A percentile compares a stretch with the other conserved stretches of the same genome.
Evolutionary conservation across 495 filamentous ascomycete genomes (phyloP).

Genomic region (Hyphodiscus hymeniophilus): DNA sequence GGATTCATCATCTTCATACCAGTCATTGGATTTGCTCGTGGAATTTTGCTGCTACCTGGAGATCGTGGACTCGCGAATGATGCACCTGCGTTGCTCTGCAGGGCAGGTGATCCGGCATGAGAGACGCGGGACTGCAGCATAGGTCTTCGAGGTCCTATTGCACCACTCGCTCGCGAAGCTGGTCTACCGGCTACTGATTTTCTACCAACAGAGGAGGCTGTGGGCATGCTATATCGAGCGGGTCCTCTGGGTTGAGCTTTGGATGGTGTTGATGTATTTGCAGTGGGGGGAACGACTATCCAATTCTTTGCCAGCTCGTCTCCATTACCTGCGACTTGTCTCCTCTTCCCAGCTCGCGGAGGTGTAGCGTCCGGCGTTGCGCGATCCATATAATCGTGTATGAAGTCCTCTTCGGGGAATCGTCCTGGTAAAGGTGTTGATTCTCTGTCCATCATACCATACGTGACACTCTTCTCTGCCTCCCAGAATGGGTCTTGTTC

Average conservation of each 20-base stretch:
- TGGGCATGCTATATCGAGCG: slow-evolving; percentile 16
- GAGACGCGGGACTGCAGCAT: slow-evolving; percentile 33
- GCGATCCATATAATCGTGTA: slow-evolving; percentile 26
- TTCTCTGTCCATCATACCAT: slow-evolving; percentile 2
- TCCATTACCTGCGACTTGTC: slow-evolving; percentile 40
- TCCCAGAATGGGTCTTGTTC: slow-evolving; percentile 11
- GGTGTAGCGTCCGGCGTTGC: slow-evolving; percentile 36
- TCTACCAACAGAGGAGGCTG: slow-evolving; percentile 10
- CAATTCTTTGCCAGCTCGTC: slow-evolving; percentile 57
- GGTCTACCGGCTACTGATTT: neutral
- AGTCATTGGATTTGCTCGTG: slow-evolving; percentile 14
- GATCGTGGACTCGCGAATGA: slow-evolving; percentile 44
- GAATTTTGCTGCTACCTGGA: slow-evolving; percentile 16
- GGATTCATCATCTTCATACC: neutral
- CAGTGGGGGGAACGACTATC: slow-evolving; percentile 56
- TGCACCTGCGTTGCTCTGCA: slow-evolving; percentile 36
- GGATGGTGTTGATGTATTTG: slow-evolving; percentile 8
- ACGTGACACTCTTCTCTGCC: slow-evolving; percentile 1
- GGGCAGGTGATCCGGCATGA: slow-evolving; percentile 34
- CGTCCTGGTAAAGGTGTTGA: slow-evolving; percentile 33
- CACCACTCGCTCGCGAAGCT: slow-evolving; percentile 17
- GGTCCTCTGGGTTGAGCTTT: slow-evolving; percentile 6
- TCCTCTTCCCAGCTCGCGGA: slow-evolving; percentile 39
- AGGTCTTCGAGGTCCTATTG: slow-evolving; percentile 26
- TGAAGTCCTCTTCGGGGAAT: slow-evolving; percentile 33